Conservation (phyloP, 2,329 filamentous ascomycete genomes). For the Alternaria ventricosa region DNA sequence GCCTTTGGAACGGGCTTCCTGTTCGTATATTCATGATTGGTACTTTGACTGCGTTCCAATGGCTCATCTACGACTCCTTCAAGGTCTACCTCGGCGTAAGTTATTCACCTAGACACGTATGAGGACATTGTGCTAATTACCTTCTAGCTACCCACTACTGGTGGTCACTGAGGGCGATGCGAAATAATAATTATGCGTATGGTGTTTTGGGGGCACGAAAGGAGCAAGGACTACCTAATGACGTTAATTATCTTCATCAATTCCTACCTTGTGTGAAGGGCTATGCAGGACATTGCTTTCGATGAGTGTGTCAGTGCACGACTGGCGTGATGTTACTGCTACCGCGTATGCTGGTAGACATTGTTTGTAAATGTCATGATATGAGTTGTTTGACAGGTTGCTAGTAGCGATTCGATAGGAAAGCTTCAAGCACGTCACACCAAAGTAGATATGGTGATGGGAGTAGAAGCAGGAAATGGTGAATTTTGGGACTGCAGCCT, state of each 20-base stretch:
- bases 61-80: conserved; percentile 53
- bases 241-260: not conserved
- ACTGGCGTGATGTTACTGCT: not conserved
- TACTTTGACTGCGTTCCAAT: conserved; percentile 50
- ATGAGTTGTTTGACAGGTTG: accelerated
- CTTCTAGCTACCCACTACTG: conserved; percentile 35
- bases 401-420: accelerated
- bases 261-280: not conserved
- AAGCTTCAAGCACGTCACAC: not conserved
- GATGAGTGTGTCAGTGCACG: not conserved
- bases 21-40: conserved; percentile 87
- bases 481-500: not conserved
- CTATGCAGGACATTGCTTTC: not conserved
- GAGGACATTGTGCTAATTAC: not conserved
- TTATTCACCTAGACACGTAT: not conserved
- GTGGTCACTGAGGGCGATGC: conserved; percentile 20
- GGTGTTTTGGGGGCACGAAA: not conserved
- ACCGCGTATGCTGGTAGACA: not conserved
- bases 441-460: not conserved
- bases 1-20: conserved; percentile 91
- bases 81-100: conserved; percentile 51
- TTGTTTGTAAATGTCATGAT: not conserved
- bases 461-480: accelerated
- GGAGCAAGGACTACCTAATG: not conserved
- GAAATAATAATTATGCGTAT: not conserved